Evolutionary conservation across 192 early-diverging fungal species (phyloP), one percentile per base, ranked within the genome.

Genomic region (Backusella tuberculispora): DNA sequence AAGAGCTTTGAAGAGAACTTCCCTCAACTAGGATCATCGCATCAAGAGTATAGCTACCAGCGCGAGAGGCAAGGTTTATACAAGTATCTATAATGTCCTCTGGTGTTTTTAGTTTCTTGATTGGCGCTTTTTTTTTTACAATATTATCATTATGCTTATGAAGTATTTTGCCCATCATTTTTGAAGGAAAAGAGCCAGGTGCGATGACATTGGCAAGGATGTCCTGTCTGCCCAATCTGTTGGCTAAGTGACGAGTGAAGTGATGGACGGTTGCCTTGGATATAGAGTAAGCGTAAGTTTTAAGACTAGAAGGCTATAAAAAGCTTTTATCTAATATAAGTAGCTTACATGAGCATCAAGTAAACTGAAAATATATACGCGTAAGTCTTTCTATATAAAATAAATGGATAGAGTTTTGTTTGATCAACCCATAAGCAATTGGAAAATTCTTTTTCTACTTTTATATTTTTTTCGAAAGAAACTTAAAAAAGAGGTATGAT

Each of bases 61-160:
- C 96, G 7, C 85, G 75, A 41, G 88, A 90, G 10, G 90, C 87
- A 72, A 98, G 80, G 77, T 94, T 98, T 17, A 99, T 82, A 44
- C 88, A 88, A 1, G 93, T 83, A 19, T 92, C 97, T 41, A 92
- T 95, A 86, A 97, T 92, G 84, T 97, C 96, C 72, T 92, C 88
- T 6, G 93, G 84, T 24, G 78, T 76, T 3, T 96, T 96, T 71
- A 98, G 91, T 9, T 95, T 87, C 8, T 90, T 86, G 71, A 93
- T 66, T 10, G 94, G 94, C 50, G 92, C 80, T 48, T 65, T 47
- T 12, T 63, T 43, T n/a, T n/a, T n/a, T 0, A 88, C 83, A 53
- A 93, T 92, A 15, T 69, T 64, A 19, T 91, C 88, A 8, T 86
- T 79, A 72, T 80, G 76, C n/a, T 75, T 77, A 1, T 82, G 79